Conservation (phyloP, 164 flowering plant species). For the Magnolia sinica region DNA sequence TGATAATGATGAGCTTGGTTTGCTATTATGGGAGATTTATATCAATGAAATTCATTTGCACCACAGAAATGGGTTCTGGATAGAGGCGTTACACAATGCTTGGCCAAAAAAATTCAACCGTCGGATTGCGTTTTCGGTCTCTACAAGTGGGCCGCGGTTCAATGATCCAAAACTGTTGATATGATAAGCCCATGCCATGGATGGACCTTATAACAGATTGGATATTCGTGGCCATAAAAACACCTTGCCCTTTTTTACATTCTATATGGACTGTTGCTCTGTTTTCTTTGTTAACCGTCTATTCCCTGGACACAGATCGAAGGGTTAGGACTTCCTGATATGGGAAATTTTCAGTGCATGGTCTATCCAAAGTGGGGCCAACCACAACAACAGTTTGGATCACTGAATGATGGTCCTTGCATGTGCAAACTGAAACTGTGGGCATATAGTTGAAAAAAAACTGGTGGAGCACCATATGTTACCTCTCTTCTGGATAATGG, state of each 20-base stretch:
- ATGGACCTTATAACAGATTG: not conserved
- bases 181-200: not conserved
- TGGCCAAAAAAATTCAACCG: not conserved
- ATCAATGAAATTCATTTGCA: constrained; percentile 12
- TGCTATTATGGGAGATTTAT: constrained; percentile 1
- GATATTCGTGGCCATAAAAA: not conserved
- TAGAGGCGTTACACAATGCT: constrained; percentile 1
- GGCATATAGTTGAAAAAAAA: no score
- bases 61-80: constrained; percentile 27
- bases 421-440: no score
- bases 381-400: not conserved
- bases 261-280: not conserved
- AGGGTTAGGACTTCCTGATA: not conserved
- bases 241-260: not conserved
- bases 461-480: no score
- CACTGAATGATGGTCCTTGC: no score
- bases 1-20: constrained; percentile 9
- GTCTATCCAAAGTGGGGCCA: not conserved
- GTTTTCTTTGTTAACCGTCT: not conserved
- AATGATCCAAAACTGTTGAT: not conserved
- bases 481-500: no score
- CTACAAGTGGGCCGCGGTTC: not conserved
- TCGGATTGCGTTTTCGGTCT: not conserved
- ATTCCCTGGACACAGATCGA: not conserved
- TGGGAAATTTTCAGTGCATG: not conserved